Evolutionary conservation across 805 yeast genomes (phyloP), one percentile per base, ranked within the genome.

Genomic region (Monosporozyma siamensis): DNA sequence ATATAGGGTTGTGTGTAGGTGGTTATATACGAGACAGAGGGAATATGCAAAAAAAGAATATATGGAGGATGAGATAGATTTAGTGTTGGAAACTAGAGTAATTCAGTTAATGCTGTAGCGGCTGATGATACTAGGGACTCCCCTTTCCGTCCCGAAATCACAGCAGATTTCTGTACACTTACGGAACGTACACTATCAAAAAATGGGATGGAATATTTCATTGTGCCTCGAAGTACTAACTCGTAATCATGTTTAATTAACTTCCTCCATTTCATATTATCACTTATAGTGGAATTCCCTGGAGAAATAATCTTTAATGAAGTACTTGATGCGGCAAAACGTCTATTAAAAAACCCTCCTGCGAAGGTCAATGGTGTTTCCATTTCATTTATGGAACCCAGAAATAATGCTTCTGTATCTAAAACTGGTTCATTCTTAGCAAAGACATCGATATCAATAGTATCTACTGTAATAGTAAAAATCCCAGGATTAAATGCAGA

Each of bases 401-500:
- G 66, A 21, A 88, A 64, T 10, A 89, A 77, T 0, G 95, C 88
- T 50, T 81, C 80, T 6, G 69, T 67, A 46, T 48, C 11, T 22
- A 31, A 25, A 34, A 39, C 29, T 2, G 15, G 29, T 24, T 30
- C 30, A 38, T 84, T 75, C 52, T 78, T 80, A 1, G 90, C 97
- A 67, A 90, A 90, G 2, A 90, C 69, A 58, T 90, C 97, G 34
- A 90, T 61, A 50, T 85, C 90, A 8, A 81, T 80, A 11, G 77
- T 75, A 34, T 69, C 67, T 2, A 89, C 69, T 2, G 68, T 65
- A 4, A 88, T 76, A 2, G 82, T 70, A 49, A 88, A 69, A 63
- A 89, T 74, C 0, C 97, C 95, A 0, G 96, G 96, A 58, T 90
- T 90, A 52, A 80, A 76, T 0, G 94, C 95, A 45, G 78, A 82